Percentiles rank a stretch among this genome's conserved stretches.
phyloP scores from a whole-genome alignment of 306 rosid species.

The Trifolium subterraneum region DNA sequence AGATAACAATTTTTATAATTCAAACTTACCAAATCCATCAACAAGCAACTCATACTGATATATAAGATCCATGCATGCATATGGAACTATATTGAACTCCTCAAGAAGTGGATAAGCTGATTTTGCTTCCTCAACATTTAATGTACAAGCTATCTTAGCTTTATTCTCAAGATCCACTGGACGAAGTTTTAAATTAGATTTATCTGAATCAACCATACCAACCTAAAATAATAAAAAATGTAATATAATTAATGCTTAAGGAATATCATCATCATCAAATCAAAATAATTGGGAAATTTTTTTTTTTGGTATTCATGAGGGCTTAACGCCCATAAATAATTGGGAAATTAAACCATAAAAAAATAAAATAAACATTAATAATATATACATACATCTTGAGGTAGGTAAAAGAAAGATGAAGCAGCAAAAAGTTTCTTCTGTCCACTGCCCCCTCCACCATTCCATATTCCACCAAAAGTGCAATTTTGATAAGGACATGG shows the following conservation, averaged over 20 bases:
- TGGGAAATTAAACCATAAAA: no score
- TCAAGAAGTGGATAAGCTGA: conserved; percentile 42
- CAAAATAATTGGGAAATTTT: no score
- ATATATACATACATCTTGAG: conserved; percentile 58
- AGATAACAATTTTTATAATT: no score
- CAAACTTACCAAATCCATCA: conserved; percentile 73
- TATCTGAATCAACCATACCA: conserved; percentile 59
- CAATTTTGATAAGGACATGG: conserved; percentile 65
- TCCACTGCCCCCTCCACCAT: conserved; percentile 84
- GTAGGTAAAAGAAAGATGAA: conserved; percentile 71
- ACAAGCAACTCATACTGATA: conserved; percentile 67
- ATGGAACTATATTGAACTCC: conserved; percentile 51
- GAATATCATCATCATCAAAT: no score
- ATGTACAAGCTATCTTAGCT: conserved; percentile 69
- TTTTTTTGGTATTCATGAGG: no score
- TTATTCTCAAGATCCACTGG: conserved; percentile 50
- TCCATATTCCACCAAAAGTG: conserved; percentile 87
- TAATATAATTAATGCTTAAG: neutral
- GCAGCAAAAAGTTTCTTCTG: conserved; percentile 63
- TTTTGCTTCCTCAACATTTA: conserved; percentile 52
- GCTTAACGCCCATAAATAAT: no score
- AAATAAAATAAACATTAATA: neutral
- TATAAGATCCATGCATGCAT: conserved; percentile 79
- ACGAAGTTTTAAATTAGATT: conserved; percentile 46
- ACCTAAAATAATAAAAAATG: conserved; percentile 39